Evolutionary conservation across 129 eudicot genomes (phyloP).

Genomic region (Daucus carota): DH1_v3.0 NC_030387.2:5773001-5773500

Average conservation of each 20-base stretch:
- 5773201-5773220: not conserved
- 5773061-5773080: no score
- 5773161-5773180: not conserved
- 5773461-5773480: constrained; percentile 62
- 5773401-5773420: constrained; percentile 58
- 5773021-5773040: not conserved
- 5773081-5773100: not conserved
- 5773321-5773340: constrained; percentile 6
- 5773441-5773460: constrained; percentile 67
- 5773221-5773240: not conserved
- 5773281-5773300: not conserved
- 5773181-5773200: not conserved
- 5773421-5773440: constrained; percentile 72
- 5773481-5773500: constrained; percentile 57
- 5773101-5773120: no score
- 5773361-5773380: constrained; percentile 82
- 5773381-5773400: constrained; percentile 79
- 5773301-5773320: no score
- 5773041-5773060: no score
- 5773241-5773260: not conserved
- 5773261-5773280: no score
- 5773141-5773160: not conserved
- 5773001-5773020: not conserved
- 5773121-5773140: not conserved
- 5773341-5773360: constrained; percentile 54